A percentile compares a stretch with the other conserved stretches of the same genome.
phyloP scores from a whole-genome alignment of 352 stramenopile species.

The Phytophthora foliorum region DNA sequence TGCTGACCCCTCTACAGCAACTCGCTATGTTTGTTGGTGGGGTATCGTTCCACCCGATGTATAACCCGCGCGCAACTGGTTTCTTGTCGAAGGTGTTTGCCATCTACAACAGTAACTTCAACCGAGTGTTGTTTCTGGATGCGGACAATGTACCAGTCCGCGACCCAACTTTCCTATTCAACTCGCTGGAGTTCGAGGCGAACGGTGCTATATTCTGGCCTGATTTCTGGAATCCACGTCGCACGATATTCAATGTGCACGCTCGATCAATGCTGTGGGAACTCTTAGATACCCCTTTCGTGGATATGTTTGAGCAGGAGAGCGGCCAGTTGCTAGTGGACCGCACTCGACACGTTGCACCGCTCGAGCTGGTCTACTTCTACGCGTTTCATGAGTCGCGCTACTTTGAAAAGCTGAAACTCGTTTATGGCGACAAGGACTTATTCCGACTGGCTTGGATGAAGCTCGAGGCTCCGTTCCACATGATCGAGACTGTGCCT shows the following conservation, averaged over 20 bases:
- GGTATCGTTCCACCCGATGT: constrained; percentile 40
- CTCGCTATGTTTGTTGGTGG: constrained; percentile 35
- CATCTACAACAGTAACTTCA: constrained; percentile 57
- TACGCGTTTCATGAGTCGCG: constrained; percentile 47
- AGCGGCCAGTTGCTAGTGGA: constrained; percentile 68
- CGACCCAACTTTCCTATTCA: constrained; percentile 65
- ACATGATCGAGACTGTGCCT: constrained; percentile 52
- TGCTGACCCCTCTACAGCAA: constrained; percentile 30
- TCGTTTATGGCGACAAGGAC: constrained; percentile 65
- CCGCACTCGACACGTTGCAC: constrained; percentile 34
- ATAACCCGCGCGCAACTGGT: constrained; percentile 37
- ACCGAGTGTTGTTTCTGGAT: constrained; percentile 65
- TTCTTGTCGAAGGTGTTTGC: constrained; percentile 64
- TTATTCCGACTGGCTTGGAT: constrained; percentile 66
- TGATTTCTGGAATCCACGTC: constrained; percentile 67
- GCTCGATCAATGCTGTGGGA: constrained; percentile 61
- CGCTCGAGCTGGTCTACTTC: constrained; percentile 53
- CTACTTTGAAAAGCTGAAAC: constrained; percentile 37
- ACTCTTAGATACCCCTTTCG: constrained; percentile 47
- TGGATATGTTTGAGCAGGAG: constrained; percentile 76
- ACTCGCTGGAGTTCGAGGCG: constrained; percentile 34
- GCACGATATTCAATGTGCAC: constrained; percentile 70
- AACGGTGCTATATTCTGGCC: constrained; percentile 72
- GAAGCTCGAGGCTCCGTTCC: constrained; percentile 51
- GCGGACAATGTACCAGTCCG: constrained; percentile 59